These are phyloP conservation scores for Dillenia suffruticosa DNA, from an alignment of 164 flowering plant genomes.

Conservation along the genomic window DNA sequence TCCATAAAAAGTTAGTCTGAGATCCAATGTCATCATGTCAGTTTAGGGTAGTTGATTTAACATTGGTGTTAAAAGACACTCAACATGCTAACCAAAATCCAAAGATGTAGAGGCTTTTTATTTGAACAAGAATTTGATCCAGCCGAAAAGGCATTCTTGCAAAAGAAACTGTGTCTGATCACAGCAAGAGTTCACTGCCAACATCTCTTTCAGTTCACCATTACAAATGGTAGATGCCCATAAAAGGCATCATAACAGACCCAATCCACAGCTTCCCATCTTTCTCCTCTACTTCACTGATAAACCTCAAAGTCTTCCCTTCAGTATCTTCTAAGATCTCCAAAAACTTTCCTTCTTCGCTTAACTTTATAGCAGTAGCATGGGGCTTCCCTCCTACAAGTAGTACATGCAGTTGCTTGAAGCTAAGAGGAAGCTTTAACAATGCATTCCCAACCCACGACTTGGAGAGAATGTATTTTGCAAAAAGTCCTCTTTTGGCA, in stretches of 20 bases:
- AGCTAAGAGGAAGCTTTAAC: conserved; percentile 35
- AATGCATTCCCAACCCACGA: conserved; percentile 33
- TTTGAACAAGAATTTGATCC: no score
- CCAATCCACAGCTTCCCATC: conserved; percentile 69
- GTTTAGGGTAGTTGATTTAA: no score
- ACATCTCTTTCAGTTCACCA: no score
- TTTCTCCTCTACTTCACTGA: conserved; percentile 69
- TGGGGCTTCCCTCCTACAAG: conserved; percentile 44
- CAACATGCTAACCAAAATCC: no score
- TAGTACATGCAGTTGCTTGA: conserved; percentile 35
- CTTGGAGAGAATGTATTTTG: conserved; percentile 19
- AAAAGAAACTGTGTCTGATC: no score
- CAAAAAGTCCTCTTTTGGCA: conserved; percentile 28
- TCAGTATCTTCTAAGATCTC: conserved; percentile 54
- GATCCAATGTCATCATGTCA: no score
- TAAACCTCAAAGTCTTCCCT: conserved; percentile 44
- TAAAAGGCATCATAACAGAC: conserved; percentile 56
- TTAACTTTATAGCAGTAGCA: conserved; percentile 48
- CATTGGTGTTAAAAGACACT: no score
- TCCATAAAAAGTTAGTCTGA: no score
- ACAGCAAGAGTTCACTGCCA: no score
- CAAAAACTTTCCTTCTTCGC: conserved; percentile 43
- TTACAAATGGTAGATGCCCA: conserved; percentile 20
- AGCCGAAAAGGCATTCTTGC: no score
- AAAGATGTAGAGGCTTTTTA: no score